Evolutionary conservation across 495 filamentous ascomycete species (phyloP), one percentile per base, ranked within the genome.

Genomic region (Hyphodiscus hymeniophilus): DNA sequence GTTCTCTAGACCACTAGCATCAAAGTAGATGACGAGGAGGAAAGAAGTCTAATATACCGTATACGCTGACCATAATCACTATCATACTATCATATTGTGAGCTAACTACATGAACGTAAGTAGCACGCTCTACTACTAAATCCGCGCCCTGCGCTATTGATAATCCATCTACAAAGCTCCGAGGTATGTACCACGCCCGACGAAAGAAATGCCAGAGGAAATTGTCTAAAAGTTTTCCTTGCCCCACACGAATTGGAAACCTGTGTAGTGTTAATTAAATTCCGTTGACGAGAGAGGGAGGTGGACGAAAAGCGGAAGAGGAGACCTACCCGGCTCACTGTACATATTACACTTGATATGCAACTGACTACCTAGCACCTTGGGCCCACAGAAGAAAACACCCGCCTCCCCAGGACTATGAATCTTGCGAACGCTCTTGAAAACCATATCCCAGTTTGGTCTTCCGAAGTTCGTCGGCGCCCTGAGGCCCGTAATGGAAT

Each of bases 381-480:
- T 85, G 31, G 84, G 83, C 3, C 84, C 84, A 64, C 84, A 88
- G 66, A 88, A 88, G 68, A 88, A 88, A 12, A 87, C 83, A 59
- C 84, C 84, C 8, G 80, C 82, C 65, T 87, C 83, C n/a, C 74
- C 75, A 3, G 84, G 62, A 57, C 66, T 62, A 51, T 89, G 85
- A 22, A 88, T 79, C 56, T 85, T 82, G 48, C 83, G 65, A 60
- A 88, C 84, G 42, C 77, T 80, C 52, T 81, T 71, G 63, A 88
- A 87, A 45, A 88, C 79, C 70, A 81, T 85, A 52, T 87, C 83
- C 84, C 84, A 88, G 56, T 87, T 86, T 6, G 84, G 84, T 31
- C 84, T 71, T 46, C 84, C 84, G 58, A 88, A 86, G 63, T 85
- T 87, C 34, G 84, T 87, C 35, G 84, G 83, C 34, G 81, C 79